Conservation (phyloP, 495 filamentous ascomycete species). For the Sabuloglossum arenarium region DNA sequence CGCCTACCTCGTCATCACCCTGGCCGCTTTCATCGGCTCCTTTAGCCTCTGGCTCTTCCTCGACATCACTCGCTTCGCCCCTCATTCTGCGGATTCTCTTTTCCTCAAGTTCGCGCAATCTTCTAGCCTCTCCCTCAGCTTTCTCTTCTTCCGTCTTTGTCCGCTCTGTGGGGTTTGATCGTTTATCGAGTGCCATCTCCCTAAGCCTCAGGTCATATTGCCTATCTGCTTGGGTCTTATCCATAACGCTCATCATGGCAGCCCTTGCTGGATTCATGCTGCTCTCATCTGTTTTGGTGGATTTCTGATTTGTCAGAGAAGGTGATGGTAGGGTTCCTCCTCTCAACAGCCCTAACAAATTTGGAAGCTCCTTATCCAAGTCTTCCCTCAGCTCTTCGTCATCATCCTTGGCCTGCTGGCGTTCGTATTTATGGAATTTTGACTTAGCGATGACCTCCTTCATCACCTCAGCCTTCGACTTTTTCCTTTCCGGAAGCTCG, state of each 20-base stretch:
- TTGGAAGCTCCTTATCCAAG: constrained; percentile 55
- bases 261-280: constrained; percentile 37
- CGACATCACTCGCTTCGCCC: constrained; percentile 36
- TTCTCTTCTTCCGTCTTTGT: constrained; percentile 87
- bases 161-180: constrained; percentile 63
- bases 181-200: constrained; percentile 60
- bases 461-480: constrained; percentile 88
- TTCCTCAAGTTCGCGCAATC: constrained; percentile 60
- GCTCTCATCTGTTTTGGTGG: constrained; percentile 18
- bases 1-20: constrained; percentile 27
- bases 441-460: constrained; percentile 95
- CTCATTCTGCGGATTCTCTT: constrained; percentile 53
- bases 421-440: constrained; percentile 80
- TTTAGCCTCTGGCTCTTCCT: constrained; percentile 14
- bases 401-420: constrained; percentile 81
- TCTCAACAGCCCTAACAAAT: constrained; percentile 51
- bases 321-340: constrained; percentile 15
- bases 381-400: constrained; percentile 79
- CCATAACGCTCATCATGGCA: constrained; percentile 35
- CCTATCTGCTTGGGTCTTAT: constrained; percentile 43
- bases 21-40: constrained; percentile 4
- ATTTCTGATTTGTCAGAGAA: constrained; percentile 13
- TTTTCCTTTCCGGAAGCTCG: constrained; percentile 49
- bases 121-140: constrained; percentile 46
- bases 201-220: constrained; percentile 70